phyloP scores from a whole-genome alignment of 176 grass and related monocot genomes.

The Carex pumila region DNA sequence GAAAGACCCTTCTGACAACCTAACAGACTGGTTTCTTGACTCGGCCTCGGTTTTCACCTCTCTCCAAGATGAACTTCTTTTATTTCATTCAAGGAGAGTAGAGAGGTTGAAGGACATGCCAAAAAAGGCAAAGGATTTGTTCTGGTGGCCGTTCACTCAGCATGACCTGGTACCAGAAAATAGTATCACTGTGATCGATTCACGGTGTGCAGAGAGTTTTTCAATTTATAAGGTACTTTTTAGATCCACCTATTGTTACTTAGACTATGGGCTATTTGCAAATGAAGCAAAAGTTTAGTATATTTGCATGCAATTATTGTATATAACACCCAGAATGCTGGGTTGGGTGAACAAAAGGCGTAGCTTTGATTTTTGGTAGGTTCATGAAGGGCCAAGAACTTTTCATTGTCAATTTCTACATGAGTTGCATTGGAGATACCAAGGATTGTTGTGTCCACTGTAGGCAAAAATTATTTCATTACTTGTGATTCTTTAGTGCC shows the following conservation, averaged over 20 bases:
- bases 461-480: not conserved
- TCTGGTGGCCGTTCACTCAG: constrained; percentile 99
- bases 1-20: constrained; percentile 57
- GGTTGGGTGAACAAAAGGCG: not conserved
- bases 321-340: not conserved
- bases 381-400: not conserved
- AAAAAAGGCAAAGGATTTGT: constrained; percentile 61
- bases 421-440: not conserved
- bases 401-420: not conserved
- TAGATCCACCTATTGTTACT: not conserved
- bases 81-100: constrained; percentile 66
- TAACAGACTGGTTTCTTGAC: constrained; percentile 84
- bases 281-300: not conserved
- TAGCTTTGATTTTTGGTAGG: not conserved
- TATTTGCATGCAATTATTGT: not conserved
- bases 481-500: not conserved
- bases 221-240: constrained; percentile 59
- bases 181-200: constrained; percentile 83
- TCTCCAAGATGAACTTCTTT: constrained; percentile 47
- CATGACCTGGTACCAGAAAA: constrained; percentile 78
- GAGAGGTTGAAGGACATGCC: constrained; percentile 63
- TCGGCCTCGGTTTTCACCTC: constrained; percentile 51
- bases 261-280: not conserved
- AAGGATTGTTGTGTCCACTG: not conserved
- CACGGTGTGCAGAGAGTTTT: constrained; percentile 90